phyloP scores from a whole-genome alignment of 1,284 basidiomycete species.

The Leccinum proximum region DNA sequence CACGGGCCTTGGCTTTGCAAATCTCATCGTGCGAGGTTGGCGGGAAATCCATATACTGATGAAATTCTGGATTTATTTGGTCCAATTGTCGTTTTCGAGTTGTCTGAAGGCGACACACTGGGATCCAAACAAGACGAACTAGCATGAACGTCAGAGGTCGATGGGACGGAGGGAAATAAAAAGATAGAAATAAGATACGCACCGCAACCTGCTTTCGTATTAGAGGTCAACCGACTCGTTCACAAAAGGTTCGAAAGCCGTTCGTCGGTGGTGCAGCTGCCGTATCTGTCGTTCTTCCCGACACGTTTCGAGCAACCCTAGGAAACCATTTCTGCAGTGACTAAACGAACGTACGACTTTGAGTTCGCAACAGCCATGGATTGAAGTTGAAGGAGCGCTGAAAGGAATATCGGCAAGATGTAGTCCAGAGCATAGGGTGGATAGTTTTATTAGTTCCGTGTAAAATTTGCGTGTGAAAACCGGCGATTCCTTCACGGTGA shows the following conservation, averaged over 20 bases:
- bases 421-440: too few species aligned
- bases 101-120: conserved; percentile 32
- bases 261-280: conserved; percentile 16
- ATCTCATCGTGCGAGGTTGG: conserved; percentile 8
- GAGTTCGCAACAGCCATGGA: too few species aligned
- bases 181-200: conserved; percentile 11
- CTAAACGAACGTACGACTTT: conserved; percentile 9
- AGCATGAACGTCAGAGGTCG: background rate
- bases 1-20: conserved; percentile 32
- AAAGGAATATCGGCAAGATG: too few species aligned
- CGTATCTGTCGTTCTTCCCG: background rate
- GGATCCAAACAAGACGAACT: conserved; percentile 38
- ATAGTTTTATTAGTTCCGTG: too few species aligned
- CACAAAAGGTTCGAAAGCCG: conserved; percentile 32
- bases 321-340: conserved; percentile 6
- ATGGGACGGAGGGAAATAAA: background rate
- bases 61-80: conserved; percentile 24
- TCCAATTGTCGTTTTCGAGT: conserved; percentile 23
- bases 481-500: too few species aligned
- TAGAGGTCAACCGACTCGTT: conserved; percentile 34
- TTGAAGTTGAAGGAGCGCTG: too few species aligned
- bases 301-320: conserved; percentile 17
- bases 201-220: conserved; percentile 40
- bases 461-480: too few species aligned
- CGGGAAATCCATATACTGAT: conserved; percentile 25